Conservation (phyloP, 2,329 filamentous ascomycete genomes). For the Microsporum audouinii region DNA sequence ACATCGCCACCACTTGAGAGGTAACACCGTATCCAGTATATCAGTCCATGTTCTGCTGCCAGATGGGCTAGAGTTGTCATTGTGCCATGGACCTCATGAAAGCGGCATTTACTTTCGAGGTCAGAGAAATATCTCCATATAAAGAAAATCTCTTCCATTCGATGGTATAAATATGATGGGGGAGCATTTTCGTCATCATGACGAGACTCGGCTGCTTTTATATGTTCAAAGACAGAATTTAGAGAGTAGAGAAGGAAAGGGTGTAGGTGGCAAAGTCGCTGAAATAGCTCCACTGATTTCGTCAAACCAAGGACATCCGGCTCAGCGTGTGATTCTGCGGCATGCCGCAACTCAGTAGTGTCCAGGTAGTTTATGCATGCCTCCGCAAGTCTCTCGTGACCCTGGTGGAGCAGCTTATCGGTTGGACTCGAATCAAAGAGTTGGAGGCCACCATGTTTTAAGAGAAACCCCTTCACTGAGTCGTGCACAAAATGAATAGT, state of each 20-base stretch:
- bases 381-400: background rate
- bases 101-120: background rate
- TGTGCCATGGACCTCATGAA: background rate
- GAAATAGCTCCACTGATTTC: background rate
- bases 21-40: background rate
- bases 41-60: background rate
- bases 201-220: background rate
- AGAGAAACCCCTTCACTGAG: background rate
- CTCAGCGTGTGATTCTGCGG: background rate
- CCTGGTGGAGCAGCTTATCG: background rate
- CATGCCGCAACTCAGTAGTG: background rate
- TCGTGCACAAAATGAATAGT: background rate
- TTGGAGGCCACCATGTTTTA: background rate
- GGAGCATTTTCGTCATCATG: background rate
- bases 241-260: background rate
- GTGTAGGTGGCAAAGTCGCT: background rate
- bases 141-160: background rate
- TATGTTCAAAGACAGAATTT: background rate
- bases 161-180: background rate
- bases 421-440: background rate
- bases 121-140: background rate
- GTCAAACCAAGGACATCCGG: background rate
- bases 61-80: background rate
- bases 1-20: background rate
- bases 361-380: background rate